Evolutionary conservation across 2,329 filamentous ascomycete species (phyloP), one percentile per base, ranked within the genome.

Genomic region (Trichoderma sp.): DNA sequence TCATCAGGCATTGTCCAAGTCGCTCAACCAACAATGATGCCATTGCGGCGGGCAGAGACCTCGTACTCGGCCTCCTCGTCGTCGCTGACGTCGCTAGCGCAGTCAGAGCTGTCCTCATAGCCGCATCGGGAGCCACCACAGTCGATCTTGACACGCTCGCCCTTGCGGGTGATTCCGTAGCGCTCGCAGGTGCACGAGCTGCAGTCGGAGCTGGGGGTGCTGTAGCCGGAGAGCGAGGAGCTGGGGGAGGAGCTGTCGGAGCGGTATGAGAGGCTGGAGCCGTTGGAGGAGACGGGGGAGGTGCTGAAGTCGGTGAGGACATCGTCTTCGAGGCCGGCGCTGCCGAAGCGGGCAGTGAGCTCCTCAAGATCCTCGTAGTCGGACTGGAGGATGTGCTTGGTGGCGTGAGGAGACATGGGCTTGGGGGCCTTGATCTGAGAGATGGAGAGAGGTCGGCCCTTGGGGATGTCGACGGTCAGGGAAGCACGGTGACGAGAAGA

Each of bases 81-180:
- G 78, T 93, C 92, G 80, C 82, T 87, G 76, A 79, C 86, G 78
- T 93, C 92, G 81, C 82, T 87, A 76, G 80, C 86, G 80, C 92
- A 95, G 88, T 92, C 94, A 74, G 87, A 90, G 60, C 69, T 73
- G 77, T 93, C 91, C 81, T 94, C 92, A 86, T 94, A 97, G 82
- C 94, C 94, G 86, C 96, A 98, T 83, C 94, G 93, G 77, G 92
- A 88, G 80, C 96, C 96, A 80, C 95, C 95, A 83, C 96, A 98
- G 90, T 98, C 95, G 84, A 98, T 92, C 90, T 96, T 97, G 90
- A 98, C 93, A 82, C 95, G 93, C 85, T 97, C 93, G 83, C 95
- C 95, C 85, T 93, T 92, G 86, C 95, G 94, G 78, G 95, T 98
- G 88, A 98, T 97, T 81, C 95, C 96, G 88, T 97, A 98, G 87